Evolutionary conservation across 2,329 filamentous ascomycete species (phyloP).

Genomic region (Diaporthe australafricana): DNA sequence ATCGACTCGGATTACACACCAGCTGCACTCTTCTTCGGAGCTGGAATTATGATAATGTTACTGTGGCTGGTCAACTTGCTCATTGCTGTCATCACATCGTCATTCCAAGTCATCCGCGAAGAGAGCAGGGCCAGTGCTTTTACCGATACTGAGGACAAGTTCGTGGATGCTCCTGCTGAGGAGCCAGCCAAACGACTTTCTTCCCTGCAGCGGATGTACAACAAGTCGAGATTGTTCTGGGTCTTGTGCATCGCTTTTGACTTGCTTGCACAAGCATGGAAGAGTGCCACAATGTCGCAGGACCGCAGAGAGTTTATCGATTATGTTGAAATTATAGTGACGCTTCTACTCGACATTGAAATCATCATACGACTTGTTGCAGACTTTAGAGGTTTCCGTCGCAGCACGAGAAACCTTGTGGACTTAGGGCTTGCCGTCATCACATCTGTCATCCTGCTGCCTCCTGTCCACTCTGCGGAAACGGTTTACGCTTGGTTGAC

Average conservation of each 20-base stretch:
- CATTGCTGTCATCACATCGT: conserved; percentile 97
- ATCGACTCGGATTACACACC: conserved; percentile 91
- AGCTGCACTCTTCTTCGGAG: conserved; percentile 81
- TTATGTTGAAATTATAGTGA: conserved; percentile 79
- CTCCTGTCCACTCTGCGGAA: conserved; percentile 78
- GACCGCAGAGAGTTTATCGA: conserved; percentile 74
- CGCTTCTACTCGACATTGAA: conserved; percentile 82
- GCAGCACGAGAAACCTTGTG: conserved; percentile 78
- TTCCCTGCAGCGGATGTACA: conserved; percentile 76
- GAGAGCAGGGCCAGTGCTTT: conserved; percentile 96
- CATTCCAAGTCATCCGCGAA: conserved; percentile 97
- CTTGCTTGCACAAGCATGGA: conserved; percentile 81
- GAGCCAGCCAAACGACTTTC: conserved; percentile 56
- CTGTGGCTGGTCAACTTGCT: conserved; percentile 95
- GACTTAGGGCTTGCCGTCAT: conserved; percentile 84
- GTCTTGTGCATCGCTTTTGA: conserved; percentile 82
- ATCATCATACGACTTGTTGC: conserved; percentile 82
- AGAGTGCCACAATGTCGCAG: conserved; percentile 80
- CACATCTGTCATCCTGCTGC: conserved; percentile 87
- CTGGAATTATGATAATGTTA: conserved; percentile 88
- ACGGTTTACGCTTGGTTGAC: conserved; percentile 88
- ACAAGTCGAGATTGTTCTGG: conserved; percentile 83
- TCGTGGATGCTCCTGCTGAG: conserved; percentile 51
- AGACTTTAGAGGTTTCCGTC: conserved; percentile 86
- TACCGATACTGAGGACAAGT: conserved; percentile 74